Evolutionary conservation across 768 basidiomycete species (phyloP).

Genomic region (Flagelloscypha sp.): DNA sequence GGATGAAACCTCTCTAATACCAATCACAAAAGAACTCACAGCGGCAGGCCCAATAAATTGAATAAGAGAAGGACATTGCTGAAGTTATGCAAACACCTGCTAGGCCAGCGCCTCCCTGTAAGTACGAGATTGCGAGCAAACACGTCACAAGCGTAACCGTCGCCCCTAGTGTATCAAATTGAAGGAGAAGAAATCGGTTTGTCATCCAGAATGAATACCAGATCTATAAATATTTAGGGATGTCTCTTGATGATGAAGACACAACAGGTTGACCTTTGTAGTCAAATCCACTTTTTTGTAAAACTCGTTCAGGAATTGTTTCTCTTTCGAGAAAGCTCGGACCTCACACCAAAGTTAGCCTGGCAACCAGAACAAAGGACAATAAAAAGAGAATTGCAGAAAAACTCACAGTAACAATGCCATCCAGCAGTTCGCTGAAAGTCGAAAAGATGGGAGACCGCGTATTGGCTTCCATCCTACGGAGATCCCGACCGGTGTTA

Average conservation of each 20-base stretch:
- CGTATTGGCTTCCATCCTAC: slow-evolving; percentile 47
- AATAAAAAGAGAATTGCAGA: too few species aligned
- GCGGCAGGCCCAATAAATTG: slow-evolving; percentile 35
- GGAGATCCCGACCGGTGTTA: slow-evolving; percentile 39
- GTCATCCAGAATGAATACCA: slow-evolving; percentile 45
- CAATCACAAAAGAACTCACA: slow-evolving; percentile 3
- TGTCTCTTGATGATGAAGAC: not conserved
- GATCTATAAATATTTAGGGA: slow-evolving; percentile 21
- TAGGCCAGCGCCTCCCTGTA: slow-evolving; percentile 20
- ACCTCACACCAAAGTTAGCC: too few species aligned
- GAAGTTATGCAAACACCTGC: slow-evolving; percentile 41
- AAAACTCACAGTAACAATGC: slow-evolving; percentile 67
- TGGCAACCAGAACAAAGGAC: too few species aligned
- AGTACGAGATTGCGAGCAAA: slow-evolving; percentile 37
- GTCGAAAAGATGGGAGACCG: slow-evolving; percentile 39
- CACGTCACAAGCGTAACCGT: slow-evolving; percentile 39
- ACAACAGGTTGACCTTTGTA: slow-evolving; percentile 22
- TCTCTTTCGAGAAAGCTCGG: slow-evolving; percentile 45
- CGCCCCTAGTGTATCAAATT: slow-evolving; percentile 45
- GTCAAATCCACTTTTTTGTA: slow-evolving; percentile 39
- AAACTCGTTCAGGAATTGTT: slow-evolving; percentile 36
- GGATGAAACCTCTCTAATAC: too few species aligned
- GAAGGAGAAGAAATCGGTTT: slow-evolving; percentile 43
- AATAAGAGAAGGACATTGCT: slow-evolving; percentile 42
- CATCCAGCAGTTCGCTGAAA: slow-evolving; percentile 41